Base-by-base conservation (phyloP, 176 grass and related monocot species). In the Triticum monococcum region DNA sequence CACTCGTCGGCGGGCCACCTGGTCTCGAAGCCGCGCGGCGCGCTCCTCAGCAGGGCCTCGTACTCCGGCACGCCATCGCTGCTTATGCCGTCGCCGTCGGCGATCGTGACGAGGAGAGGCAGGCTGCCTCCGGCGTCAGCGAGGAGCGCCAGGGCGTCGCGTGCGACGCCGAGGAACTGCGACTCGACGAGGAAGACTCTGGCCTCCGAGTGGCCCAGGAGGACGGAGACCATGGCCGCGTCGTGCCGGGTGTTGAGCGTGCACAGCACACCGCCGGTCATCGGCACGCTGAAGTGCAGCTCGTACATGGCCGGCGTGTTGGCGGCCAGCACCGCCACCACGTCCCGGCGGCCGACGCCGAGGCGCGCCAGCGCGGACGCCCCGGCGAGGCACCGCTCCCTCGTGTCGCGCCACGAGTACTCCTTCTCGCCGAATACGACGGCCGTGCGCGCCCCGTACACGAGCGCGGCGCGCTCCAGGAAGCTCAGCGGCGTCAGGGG, bases 291-390 rank as follows among this genome's bases (percentile, higher is more conserved):
- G 62, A 88, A 95, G 61, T 95, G 93, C 23, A 95, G 67, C 86
- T 95, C 88, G 60, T 95, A 95, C 71, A 90, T 83, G 33, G 60
- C 82, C 57, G 90, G 88, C 3, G 81, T 77, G 88, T 95, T 95
- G 17, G 82, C 72, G 5, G 85, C 71, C 9, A 92, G 10, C n/a
- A 88, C 90, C 8, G 82, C 79, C 16, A 95, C 90, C 62, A 89
- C 81, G 35, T 92, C 87, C 10, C 78, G 70, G 76, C 71, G 89
- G 68, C 26, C 28, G 68, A 94, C 79, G 45, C 84, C 81, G 26
- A 89, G 83, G n/a, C 17, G 4, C 54, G 90, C 76, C 45, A 94
- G 92, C 60, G 78, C 84, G 76, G 92, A 92, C 16, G 89, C 87
- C 2, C 83, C 76, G 26, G 84, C 79, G 48, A 91, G 52, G 87